phyloP scores from a whole-genome alignment of 2,329 filamentous ascomycete species.

The Hypoxylon sp. region DNA sequence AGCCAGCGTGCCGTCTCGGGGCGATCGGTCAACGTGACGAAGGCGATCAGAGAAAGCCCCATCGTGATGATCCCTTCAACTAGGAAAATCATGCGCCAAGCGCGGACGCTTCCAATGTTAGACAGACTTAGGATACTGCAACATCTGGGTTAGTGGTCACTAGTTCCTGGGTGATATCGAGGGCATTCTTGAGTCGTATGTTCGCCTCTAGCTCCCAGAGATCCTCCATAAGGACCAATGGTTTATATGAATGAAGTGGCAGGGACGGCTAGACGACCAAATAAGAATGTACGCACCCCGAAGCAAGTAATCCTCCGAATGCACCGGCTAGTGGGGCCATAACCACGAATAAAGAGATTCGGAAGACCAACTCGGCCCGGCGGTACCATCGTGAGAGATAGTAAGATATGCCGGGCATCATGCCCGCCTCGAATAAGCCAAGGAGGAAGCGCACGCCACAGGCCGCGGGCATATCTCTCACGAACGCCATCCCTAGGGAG shows the following conservation, averaged over 20 bases:
- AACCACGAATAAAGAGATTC: conserved; percentile 77
- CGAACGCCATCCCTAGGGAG: conserved; percentile 77
- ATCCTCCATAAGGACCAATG: not conserved
- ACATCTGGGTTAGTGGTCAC: not conserved
- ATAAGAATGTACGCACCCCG: conserved; percentile 54
- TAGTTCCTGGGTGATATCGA: not conserved
- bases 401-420: conserved; percentile 82
- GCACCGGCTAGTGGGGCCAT: conserved; percentile 79
- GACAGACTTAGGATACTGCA: conserved; percentile 70
- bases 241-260: not conserved
- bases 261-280: not conserved
- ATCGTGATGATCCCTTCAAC: conserved; percentile 66
- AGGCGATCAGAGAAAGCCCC: conserved; percentile 70
- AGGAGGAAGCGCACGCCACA: conserved; percentile 77
- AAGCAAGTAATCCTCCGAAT: conserved; percentile 77
- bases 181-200: not conserved
- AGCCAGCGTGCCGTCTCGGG: conserved; percentile 79
- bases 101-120: conserved; percentile 59
- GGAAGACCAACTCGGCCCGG: conserved; percentile 76
- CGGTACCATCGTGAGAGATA: conserved; percentile 81
- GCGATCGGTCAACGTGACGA: conserved; percentile 76
- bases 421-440: conserved; percentile 79
- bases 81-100: conserved; percentile 54
- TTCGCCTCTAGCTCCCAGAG: not conserved
- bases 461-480: conserved; percentile 65